phyloP scores from a whole-genome alignment of 1,284 basidiomycete species.

The Trichosporon coremiiforme region DNA sequence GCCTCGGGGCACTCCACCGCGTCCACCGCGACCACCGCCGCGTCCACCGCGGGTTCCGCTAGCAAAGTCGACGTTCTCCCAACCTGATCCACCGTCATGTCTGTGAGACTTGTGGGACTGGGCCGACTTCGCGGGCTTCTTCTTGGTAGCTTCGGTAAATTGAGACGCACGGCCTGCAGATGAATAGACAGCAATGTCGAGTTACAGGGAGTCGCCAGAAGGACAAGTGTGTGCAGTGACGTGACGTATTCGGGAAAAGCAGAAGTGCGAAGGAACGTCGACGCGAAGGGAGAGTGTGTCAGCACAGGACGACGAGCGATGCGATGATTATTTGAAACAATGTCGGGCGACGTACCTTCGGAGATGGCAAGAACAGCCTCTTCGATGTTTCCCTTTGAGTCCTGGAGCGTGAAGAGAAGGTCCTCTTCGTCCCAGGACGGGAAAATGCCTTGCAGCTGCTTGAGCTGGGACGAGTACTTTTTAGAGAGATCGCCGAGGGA shows the following conservation, averaged over 20 bases:
- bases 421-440: slow-evolving; percentile 56
- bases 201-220: neutral
- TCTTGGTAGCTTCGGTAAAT: slow-evolving; percentile 55
- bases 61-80: slow-evolving; percentile 41
- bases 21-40: slow-evolving; percentile 41
- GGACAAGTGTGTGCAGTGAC: neutral
- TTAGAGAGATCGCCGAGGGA: slow-evolving; percentile 47
- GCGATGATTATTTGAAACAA: neutral
- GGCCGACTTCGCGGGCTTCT: slow-evolving; percentile 49
- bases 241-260: neutral
- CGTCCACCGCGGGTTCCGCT: slow-evolving; percentile 36
- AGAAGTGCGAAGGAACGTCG: neutral
- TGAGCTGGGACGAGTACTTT: slow-evolving; percentile 51
- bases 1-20: slow-evolving; percentile 37
- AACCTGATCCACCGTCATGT: slow-evolving; percentile 53
- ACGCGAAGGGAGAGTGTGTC: slow-evolving; percentile 17
- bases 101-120: slow-evolving; percentile 40
- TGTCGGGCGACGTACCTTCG: slow-evolving; percentile 43
- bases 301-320: slow-evolving; percentile 5
- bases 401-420: slow-evolving; percentile 53
- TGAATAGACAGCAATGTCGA: neutral
- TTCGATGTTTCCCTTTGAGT: slow-evolving; percentile 55
- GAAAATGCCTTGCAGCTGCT: slow-evolving; percentile 53
- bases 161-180: slow-evolving; percentile 54
- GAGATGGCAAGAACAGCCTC: slow-evolving; percentile 55